Evolutionary conservation across 75 land plant genomes (phyloP).

Genomic region (Selaginella tamariscina): DNA sequence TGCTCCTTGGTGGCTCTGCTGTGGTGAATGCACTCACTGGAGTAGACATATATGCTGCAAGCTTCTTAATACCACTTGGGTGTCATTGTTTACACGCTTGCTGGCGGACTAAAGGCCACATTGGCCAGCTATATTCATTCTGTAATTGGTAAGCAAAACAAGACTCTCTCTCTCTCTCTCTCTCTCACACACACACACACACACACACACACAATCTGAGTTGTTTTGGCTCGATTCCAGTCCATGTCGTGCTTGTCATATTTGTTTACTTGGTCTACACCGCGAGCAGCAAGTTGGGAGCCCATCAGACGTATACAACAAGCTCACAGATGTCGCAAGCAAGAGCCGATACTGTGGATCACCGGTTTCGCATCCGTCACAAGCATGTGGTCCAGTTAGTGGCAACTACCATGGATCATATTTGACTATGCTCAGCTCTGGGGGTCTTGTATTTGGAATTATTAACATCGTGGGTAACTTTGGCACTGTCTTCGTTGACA

Average conservation of each 20-base stretch:
- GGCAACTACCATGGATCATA: conserved; percentile 83
- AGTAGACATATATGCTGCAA: conserved; percentile 80
- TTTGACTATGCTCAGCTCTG: conserved; percentile 84
- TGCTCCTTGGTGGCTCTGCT: conserved; percentile 92
- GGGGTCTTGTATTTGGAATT: conserved; percentile 88
- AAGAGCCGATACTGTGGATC: conserved; percentile 45
- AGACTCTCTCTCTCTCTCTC: too few relatives aligned
- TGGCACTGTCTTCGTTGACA: conserved; percentile 93
- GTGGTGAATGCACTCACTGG: conserved; percentile 95
- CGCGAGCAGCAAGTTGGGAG: conserved; percentile 72
- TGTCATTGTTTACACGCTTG: conserved; percentile 80
- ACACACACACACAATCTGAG: too few relatives aligned
- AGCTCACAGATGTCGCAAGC: conserved; percentile 41
- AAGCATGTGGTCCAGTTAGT: conserved; percentile 79
- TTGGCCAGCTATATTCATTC: conserved; percentile 93
- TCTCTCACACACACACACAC: too few relatives aligned
- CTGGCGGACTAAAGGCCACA: conserved; percentile 93
- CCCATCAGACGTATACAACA: conserved; percentile 60
- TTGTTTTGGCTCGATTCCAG: conserved; percentile 26
- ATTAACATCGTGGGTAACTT: conserved; percentile 93
- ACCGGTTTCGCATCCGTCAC: conserved; percentile 47
- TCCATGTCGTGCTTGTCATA: conserved; percentile 78
- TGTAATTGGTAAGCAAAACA: conserved; percentile 71
- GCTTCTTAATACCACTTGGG: conserved; percentile 91
- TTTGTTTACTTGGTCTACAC: conserved; percentile 82